Percentiles rank a stretch among this genome's conserved stretches.
Evolutionary conservation across 805 yeast species (phyloP).

Genomic region (Saccharomyces cerevisiae): DNA sequence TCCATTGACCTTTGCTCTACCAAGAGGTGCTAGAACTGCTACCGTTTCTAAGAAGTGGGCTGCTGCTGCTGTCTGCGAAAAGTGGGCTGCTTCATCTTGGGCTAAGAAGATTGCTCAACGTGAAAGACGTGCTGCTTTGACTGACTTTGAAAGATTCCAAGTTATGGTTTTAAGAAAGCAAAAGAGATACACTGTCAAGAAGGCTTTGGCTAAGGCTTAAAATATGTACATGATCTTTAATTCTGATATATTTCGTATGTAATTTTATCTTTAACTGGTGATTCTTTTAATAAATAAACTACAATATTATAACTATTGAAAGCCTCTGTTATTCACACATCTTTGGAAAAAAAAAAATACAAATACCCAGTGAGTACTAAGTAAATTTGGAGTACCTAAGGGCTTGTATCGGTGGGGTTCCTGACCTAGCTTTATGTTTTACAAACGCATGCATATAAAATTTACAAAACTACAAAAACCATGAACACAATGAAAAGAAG

Average conservation of each 20-base stretch:
- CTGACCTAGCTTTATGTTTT: neutral
- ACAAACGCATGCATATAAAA: neutral
- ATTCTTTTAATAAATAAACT: conserved; percentile 1
- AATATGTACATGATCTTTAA: conserved; percentile 4
- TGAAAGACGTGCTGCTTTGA: conserved; percentile 83
- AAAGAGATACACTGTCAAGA: conserved; percentile 88
- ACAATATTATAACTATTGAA: neutral
- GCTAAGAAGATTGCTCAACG: conserved; percentile 97
- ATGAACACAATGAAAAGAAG: neutral
- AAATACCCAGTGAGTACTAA: neutral
- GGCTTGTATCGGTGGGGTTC: neutral
- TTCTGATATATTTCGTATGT: conserved; percentile 9
- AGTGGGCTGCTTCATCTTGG: conserved; percentile 93
- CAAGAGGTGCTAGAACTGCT: conserved; percentile 91
- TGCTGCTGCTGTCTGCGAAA: conserved; percentile 76
- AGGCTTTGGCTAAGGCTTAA: conserved; percentile 95
- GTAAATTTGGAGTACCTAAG: neutral
- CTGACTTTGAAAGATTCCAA: conserved; percentile 99
- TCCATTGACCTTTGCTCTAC: conserved; percentile 79
- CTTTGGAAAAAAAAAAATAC: neutral
- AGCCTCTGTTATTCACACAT: neutral
- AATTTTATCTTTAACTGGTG: conserved; percentile 9
- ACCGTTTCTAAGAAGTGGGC: conserved; percentile 88
- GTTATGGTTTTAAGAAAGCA: conserved; percentile 95
- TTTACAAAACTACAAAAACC: neutral